Evolutionary conservation across 768 basidiomycete species (phyloP).

Genomic region (Boletus barrowsii): DNA sequence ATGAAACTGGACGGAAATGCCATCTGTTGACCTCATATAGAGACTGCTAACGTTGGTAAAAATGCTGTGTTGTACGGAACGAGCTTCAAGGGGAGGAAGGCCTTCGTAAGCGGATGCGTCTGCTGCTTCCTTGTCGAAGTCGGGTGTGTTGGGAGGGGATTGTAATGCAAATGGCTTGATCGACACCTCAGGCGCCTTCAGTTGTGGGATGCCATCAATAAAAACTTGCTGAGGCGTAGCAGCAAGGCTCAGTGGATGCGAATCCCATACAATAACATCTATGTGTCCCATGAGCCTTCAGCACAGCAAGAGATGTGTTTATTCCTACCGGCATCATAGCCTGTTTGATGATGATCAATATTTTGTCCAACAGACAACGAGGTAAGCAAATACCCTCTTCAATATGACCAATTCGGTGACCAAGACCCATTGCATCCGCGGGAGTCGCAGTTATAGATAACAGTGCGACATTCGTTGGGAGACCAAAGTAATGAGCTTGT

Average conservation of each 20-base stretch:
- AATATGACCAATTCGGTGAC: slow-evolving; percentile 70
- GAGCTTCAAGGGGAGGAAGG: slow-evolving; percentile 62
- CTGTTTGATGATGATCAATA: slow-evolving; percentile 9
- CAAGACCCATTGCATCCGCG: slow-evolving; percentile 63
- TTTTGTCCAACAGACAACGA: background rate
- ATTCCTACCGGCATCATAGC: slow-evolving; percentile 46
- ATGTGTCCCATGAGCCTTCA: background rate
- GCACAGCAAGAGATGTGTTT: background rate
- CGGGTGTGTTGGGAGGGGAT: slow-evolving; percentile 53
- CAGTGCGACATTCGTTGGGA: slow-evolving; percentile 56
- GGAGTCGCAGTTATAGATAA: slow-evolving; percentile 65
- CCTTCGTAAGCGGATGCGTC: slow-evolving; percentile 66
- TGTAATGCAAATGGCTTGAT: slow-evolving; percentile 41
- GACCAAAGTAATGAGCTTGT: slow-evolving; percentile 65
- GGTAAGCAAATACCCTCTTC: slow-evolving; percentile 36
- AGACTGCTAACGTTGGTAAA: slow-evolving; percentile 65
- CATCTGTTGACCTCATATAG: slow-evolving; percentile 31
- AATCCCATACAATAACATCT: slow-evolving; percentile 76
- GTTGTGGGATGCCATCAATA: slow-evolving; percentile 82
- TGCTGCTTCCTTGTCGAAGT: slow-evolving; percentile 66
- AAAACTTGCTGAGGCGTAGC: slow-evolving; percentile 75
- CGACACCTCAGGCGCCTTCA: slow-evolving; percentile 43
- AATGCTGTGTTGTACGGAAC: slow-evolving; percentile 38
- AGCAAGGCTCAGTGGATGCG: slow-evolving; percentile 70
- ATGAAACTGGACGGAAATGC: slow-evolving; percentile 24